Percentiles rank a stretch among this genome's conserved stretches.
Evolutionary conservation across 495 filamentous ascomycete species (phyloP).

Genomic region (Aspergillus carlsbadensis): DNA sequence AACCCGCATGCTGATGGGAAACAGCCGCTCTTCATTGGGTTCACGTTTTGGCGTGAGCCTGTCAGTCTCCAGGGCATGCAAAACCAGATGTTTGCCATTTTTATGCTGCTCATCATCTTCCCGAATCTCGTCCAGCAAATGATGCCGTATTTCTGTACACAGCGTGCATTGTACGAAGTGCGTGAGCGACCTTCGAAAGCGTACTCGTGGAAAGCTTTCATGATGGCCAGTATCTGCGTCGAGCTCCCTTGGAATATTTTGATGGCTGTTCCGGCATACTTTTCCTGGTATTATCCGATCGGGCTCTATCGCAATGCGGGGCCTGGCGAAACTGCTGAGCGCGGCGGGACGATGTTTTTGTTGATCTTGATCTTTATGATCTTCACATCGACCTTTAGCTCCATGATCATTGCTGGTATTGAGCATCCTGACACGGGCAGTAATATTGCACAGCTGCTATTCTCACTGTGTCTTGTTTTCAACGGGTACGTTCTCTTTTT

Average conservation of each 20-base stretch:
- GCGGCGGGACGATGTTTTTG: slow-evolving; percentile 67
- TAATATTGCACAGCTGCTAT: slow-evolving; percentile 65
- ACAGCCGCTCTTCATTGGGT: slow-evolving; percentile 79
- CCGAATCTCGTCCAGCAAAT: slow-evolving; percentile 75
- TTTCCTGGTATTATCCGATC: slow-evolving; percentile 80
- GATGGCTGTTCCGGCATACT: slow-evolving; percentile 65
- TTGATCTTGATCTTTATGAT: slow-evolving; percentile 48
- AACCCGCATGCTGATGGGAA: slow-evolving; percentile 7
- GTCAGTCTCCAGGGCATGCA: slow-evolving; percentile 76
- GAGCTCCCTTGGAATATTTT: slow-evolving; percentile 76
- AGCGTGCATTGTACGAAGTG: slow-evolving; percentile 78
- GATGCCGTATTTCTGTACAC: slow-evolving; percentile 79
- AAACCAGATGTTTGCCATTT: slow-evolving; percentile 85
- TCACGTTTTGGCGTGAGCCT: slow-evolving; percentile 76
- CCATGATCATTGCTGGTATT: slow-evolving; percentile 66
- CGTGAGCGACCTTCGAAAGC: slow-evolving; percentile 83
- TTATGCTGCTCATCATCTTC: slow-evolving; percentile 78
- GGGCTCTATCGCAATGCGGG: slow-evolving; percentile 70
- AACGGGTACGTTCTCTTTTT: slow-evolving; percentile 44
- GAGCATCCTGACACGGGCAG: slow-evolving; percentile 64
- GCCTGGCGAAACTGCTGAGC: slow-evolving; percentile 53
- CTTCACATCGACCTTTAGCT: slow-evolving; percentile 52
- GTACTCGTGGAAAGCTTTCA: slow-evolving; percentile 81
- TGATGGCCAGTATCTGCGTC: slow-evolving; percentile 72
- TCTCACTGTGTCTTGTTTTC: slow-evolving; percentile 68